Evolutionary conservation across 345 rosid species (phyloP), one percentile per base, ranked within the genome.

Genomic region (Linum tenue): DNA sequence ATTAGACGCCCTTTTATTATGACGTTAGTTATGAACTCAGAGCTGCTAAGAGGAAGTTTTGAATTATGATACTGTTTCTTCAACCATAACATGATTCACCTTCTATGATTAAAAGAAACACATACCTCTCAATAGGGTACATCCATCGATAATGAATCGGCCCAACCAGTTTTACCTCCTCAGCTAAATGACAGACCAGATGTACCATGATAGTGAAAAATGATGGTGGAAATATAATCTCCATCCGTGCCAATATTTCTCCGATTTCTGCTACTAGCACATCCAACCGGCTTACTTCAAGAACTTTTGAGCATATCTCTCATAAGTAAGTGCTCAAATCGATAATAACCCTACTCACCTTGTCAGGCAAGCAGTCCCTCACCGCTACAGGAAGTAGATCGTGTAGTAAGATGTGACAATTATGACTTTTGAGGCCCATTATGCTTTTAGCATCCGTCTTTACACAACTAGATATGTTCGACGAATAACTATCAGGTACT

Each of bases 111-210:
- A n/a, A n/a, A n/a, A n/a, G n/a, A n/a, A n/a, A n/a, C n/a, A n/a
- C 39, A 48, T 7, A 66, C 55, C 53, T n/a, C 14, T 66, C 69
- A 66, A 66, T 38, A 15, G 69, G 62, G n/a, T 66, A 55, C 69
- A 66, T 66, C 62, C 53, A 66, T 38, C 69, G 55, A 56, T 66
- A 66, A 38, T 39, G 69, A 1, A 66, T 16, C n/a, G 55, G 44
- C 5, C 62, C 37, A 37, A n/a, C 53, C 7, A 62, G 5, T 17
- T 22, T 62, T 5, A 53, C 53, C 37, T 62, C 65, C 8, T 22
- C n/a, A 6, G 69, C 62, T 3, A 39, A 3, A 66, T 66, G 62
- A 7, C 37, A n/a, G 0, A 51, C 15, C 3, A 66, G 15, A 31
- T 56, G 67, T 4, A 55, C 69, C 62, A 66, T 55, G 2, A 9